Evolutionary conservation across 352 stramenopile genomes (phyloP).

Genomic region (Pythium vanterpoolii): DNA sequence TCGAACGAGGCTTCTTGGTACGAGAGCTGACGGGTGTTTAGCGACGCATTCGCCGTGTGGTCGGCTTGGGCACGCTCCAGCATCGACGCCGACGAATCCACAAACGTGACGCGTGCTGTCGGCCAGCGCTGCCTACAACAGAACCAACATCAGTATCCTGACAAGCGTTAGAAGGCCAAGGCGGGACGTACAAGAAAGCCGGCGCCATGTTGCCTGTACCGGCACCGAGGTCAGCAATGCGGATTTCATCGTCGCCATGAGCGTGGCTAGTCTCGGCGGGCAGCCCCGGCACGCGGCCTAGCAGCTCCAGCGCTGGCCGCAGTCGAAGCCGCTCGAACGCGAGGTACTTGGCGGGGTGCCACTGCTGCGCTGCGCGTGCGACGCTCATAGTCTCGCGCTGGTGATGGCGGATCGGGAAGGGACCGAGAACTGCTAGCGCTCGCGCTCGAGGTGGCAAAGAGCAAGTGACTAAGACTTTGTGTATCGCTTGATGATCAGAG

Average conservation of each 20-base stretch:
- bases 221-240: slow-evolving; percentile 61
- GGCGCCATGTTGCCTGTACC: slow-evolving; percentile 70
- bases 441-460: not conserved
- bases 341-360: slow-evolving; percentile 59
- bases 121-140: slow-evolving; percentile 46
- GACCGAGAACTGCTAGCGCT: not conserved
- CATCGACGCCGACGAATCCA: slow-evolving; percentile 64
- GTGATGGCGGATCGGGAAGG: too few species aligned
- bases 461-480: too few species aligned
- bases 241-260: slow-evolving; percentile 4
- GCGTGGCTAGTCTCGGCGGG: not conserved
- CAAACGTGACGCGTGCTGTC: slow-evolving; percentile 44
- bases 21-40: slow-evolving; percentile 25
- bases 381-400: not conserved
- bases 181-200: slow-evolving; percentile 45
- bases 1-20: slow-evolving; percentile 65
- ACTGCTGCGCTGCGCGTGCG: slow-evolving; percentile 37
- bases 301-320: slow-evolving; percentile 60
- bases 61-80: slow-evolving; percentile 38
- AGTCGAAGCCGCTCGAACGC: slow-evolving; percentile 58
- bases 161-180: not conserved
- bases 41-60: slow-evolving; percentile 30
- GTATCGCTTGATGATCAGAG: too few species aligned
- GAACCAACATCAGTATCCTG: not conserved
- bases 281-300: slow-evolving; percentile 36